Base-by-base conservation (phyloP, 108 stramenopile species). In the Hondaea fermentalgiana region DNA sequence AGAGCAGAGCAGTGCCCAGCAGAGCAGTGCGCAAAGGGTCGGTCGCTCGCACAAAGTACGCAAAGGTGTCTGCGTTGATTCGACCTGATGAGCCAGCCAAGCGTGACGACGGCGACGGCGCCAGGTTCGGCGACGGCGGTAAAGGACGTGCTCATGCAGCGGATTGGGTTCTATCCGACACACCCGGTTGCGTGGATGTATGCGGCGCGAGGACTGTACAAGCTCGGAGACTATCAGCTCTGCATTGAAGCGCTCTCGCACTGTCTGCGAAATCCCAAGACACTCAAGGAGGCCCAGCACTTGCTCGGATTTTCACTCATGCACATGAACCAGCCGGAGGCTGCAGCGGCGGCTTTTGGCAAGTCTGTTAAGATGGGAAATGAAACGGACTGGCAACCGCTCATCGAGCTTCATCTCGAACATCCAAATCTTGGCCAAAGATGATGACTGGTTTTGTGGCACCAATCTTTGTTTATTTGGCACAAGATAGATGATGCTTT, bases 321-420 rank as follows among this genome's bases (percentile, higher is more conserved):
- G 76, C 76, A 83, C 23, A 83, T 28, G 45, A 23, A 23, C 16
- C 76, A 83, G 51, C n/a, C 19, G 10, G 76, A 47, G 25, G 76
- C 76, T 10, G 76, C 76, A 6, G 76, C 76, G 6, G 76, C 76
- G 23, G 76, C 76, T 12, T 83, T 83, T 35, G 19, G 19, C 45
- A 83, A 83, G 49, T 83, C 76, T 12, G 76, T 83, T 6, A 83
- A 83, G 51, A 83, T 83, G 76, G 76, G 76, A 10, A 83, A 83
- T 23, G 76, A 83, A 45, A 83, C 76, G 6, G 76, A 83, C 51
- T 53, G 45, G 76, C 76, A 83, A 23, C 76, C 76, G 10, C 76
- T 83, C 49, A 83, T 83, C 23, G 76, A 83, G 76, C 76, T 83
- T 23, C 23, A 83, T 45, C 76, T 83, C 51, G 76, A 83, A 45